Percentiles rank a stretch among this genome's conserved stretches.
Evolutionary conservation across 768 basidiomycete species (phyloP).

Genomic region (Tricholoma bakamatsutake): DNA sequence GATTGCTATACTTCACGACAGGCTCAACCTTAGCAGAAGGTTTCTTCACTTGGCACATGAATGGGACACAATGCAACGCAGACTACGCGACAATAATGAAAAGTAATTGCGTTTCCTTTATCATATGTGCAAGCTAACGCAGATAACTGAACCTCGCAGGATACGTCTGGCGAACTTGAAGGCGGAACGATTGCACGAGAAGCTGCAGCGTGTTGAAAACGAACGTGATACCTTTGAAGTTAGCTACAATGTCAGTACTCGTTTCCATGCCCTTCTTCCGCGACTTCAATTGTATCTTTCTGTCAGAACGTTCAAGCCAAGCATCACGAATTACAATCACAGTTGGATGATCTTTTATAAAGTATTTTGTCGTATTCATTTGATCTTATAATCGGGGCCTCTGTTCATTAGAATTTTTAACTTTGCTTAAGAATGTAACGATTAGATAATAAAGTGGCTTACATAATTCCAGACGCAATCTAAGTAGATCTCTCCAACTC

Average conservation of each 20-base stretch:
- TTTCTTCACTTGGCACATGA: constrained; percentile 8
- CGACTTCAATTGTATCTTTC: constrained; percentile 10
- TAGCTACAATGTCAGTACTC: constrained; percentile 12
- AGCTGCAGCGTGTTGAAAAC: constrained; percentile 7
- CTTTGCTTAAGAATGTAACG: neutral
- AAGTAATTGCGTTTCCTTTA: constrained; percentile 2
- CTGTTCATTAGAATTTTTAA: neutral
- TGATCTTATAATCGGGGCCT: too few species aligned
- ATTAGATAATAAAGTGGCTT: constrained; percentile 15
- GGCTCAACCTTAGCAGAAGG: constrained; percentile 5
- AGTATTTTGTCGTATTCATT: neutral
- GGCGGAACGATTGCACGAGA: constrained; percentile 13
- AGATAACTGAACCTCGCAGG: neutral
- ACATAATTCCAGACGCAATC: constrained; percentile 33
- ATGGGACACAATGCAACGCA: constrained; percentile 5
- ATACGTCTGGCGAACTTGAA: constrained; percentile 8
- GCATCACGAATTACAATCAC: constrained; percentile 17
- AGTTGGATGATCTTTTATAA: constrained; percentile 15
- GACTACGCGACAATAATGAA: constrained; percentile 4
- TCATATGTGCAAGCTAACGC: neutral
- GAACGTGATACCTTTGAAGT: constrained; percentile 12
- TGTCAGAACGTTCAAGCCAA: constrained; percentile 13
- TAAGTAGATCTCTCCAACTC: constrained; percentile 23
- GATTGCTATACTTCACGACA: constrained; percentile 14
- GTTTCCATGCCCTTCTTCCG: neutral